Conservation (phyloP, 345 rosid genomes). For the Hypericum androsaemum region DNA sequence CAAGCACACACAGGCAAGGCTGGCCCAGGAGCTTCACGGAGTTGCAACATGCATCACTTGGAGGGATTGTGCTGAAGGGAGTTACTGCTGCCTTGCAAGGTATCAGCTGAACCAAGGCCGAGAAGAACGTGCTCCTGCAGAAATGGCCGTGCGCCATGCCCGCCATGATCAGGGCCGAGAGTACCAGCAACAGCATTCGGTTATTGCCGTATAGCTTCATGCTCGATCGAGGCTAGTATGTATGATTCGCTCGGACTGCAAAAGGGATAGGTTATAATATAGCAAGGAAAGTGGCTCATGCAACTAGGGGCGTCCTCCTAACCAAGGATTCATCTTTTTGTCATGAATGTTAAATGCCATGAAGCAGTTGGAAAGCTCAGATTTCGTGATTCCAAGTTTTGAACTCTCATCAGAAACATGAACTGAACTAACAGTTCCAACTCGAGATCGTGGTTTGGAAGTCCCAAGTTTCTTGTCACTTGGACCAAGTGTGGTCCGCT, state of each 20-base stretch:
- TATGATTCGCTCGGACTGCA: neutral
- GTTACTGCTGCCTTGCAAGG: neutral
- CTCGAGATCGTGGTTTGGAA: too few species aligned
- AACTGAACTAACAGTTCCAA: too few species aligned
- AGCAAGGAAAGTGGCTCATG: too few species aligned
- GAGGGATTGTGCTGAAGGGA: neutral
- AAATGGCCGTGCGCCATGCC: neutral
- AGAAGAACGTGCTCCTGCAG: neutral
- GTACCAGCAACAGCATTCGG: neutral
- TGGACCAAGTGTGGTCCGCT: too few species aligned
- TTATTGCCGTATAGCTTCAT: neutral
- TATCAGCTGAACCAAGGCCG: neutral
- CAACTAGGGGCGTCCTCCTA: too few species aligned
- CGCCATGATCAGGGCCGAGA: slow-evolving; percentile 1
- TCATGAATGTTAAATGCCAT: neutral
- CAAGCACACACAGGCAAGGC: slow-evolving; percentile 56
- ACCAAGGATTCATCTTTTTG: too few species aligned
- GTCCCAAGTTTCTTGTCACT: too few species aligned
- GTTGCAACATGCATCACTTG: neutral
- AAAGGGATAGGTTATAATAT: too few species aligned
- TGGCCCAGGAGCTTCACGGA: neutral
- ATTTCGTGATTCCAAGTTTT: slow-evolving; percentile 15
- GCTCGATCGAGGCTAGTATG: neutral
- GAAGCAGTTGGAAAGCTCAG: slow-evolving; percentile 19
- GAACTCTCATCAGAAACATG: neutral